Conservation (phyloP, 179 eudicot genomes). For the Amaranthus tricolor region DNA sequence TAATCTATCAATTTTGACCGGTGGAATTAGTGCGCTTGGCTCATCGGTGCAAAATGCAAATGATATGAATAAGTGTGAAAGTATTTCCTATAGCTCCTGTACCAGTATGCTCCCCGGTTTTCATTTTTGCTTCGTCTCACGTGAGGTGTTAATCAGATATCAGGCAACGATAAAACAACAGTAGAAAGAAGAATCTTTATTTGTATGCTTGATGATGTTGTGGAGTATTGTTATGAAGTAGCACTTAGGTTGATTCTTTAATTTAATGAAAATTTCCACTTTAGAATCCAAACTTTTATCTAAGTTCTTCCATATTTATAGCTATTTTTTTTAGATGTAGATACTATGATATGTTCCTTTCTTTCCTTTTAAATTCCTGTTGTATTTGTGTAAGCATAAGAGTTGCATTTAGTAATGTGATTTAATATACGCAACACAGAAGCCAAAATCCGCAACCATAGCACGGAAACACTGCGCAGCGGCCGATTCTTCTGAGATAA, state of each 20-base stretch:
- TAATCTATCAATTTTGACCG: conserved; percentile 24
- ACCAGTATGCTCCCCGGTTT: too few species aligned
- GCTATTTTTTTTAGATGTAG: conserved; percentile 26
- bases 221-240: conserved; percentile 43
- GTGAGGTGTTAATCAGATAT: too few species aligned
- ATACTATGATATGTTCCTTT: conserved; percentile 43
- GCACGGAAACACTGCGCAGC: conserved; percentile 3
- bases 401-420: neutral
- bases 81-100: too few species aligned
- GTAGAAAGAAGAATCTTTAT: conserved; percentile 26
- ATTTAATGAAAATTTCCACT: too few species aligned
- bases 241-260: conserved; percentile 39
- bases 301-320: neutral
- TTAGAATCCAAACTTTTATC: too few species aligned
- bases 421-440: neutral
- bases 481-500: conserved; percentile 11
- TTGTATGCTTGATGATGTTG: conserved; percentile 44
- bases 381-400: neutral
- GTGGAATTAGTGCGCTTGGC: conserved; percentile 10
- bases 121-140: neutral
- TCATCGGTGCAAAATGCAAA: conserved; percentile 30
- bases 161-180: conserved; percentile 47
- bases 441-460: neutral
- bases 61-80: conserved; percentile 18
- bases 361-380: conserved; percentile 29